Evolutionary conservation across 2,329 filamentous ascomycete genomes (phyloP), one percentile per base, ranked within the genome.

Genomic region (Hypomyces rosellus): DNA sequence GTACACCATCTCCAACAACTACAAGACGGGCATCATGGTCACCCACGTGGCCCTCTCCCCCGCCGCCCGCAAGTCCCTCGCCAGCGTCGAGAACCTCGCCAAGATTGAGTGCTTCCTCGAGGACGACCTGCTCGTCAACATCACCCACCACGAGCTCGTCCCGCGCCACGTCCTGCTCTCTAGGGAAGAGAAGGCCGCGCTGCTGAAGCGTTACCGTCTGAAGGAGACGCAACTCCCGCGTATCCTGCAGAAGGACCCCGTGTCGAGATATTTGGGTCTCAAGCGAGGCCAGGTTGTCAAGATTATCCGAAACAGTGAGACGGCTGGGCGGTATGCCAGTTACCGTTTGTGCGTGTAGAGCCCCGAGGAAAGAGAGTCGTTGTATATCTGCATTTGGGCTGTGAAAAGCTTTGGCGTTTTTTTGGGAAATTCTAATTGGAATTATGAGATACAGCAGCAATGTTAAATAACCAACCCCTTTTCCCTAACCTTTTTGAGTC

Each of bases 211-310:
- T 55, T 99, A 99, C 72, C 83, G 93, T 45, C 73, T 99, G 69
- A 97, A 96, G 82, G 93, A 99, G 78, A 96, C 89, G 9, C 93
- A 99, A 74, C 76, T 99, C 64, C 93, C 93, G 4, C 81, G 93
- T 50, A 96, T 99, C 61, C 82, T 96, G 69, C 81, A 88, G 58
- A 88, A 88, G 59, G 93, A 99, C 68, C 93, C 93, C 3, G 90
- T 99, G 47, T 89, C 93, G 22, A 85, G 87, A 62, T 99, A 97
- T 69, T 74, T 96, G 49, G 93, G 93, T 12, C 74, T 99, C 66
- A 86, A 88, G 74, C 81, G 91, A 65, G 90, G 91, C 3, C 88
- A 96, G 71, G 91, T 99, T 3, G 93, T 99, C 63, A 99, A 99
- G 81, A 99, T 99, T 62, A 96, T 99, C 63, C 80, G 93, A 58